Evolutionary conservation across 2,329 filamentous ascomycete genomes (phyloP).

Genomic region (Cryoendolithus antarcticus): DNA sequence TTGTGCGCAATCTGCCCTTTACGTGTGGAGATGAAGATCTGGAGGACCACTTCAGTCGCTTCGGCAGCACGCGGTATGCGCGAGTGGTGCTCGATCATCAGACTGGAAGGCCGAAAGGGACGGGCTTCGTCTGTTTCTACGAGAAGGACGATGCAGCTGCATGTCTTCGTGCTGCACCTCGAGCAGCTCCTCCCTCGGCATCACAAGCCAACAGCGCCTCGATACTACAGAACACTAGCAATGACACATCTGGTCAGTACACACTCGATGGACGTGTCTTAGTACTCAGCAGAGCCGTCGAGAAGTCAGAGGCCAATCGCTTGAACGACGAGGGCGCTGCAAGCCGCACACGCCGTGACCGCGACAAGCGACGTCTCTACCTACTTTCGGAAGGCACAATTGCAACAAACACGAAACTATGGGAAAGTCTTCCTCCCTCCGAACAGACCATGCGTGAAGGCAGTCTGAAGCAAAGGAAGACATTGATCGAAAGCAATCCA

Average conservation of each 20-base stretch:
- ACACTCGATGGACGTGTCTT: conserved; percentile 83
- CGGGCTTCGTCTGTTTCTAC: conserved; percentile 90
- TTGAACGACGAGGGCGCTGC: conserved; percentile 59
- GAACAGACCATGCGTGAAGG: conserved; percentile 83
- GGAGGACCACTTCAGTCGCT: conserved; percentile 73
- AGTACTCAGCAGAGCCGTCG: conserved; percentile 73
- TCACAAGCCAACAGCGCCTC: conserved; percentile 34
- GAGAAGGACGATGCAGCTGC: conserved; percentile 59
- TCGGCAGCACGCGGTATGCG: conserved; percentile 81
- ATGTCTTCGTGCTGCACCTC: conserved; percentile 67
- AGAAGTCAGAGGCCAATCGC: conserved; percentile 64
- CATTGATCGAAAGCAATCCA: conserved; percentile 82
- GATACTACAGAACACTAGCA: conserved; percentile 72
- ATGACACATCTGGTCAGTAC: conserved; percentile 73
- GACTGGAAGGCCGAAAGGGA: conserved; percentile 79
- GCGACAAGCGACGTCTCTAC: conserved; percentile 83
- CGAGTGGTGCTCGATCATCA: conserved; percentile 77
- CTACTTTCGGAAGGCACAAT: conserved; percentile 80
- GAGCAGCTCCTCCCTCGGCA: conserved; percentile 19
- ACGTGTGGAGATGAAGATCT: conserved; percentile 71
- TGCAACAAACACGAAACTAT: conserved; percentile 62
- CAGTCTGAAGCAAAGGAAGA: conserved; percentile 75
- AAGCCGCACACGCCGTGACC: conserved; percentile 55
- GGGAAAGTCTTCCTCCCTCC: conserved; percentile 59
- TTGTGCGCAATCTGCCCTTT: conserved; percentile 90